Conservation (phyloP, 2,329 filamentous ascomycete genomes). For the Fusarium nisikadoi region DNA sequence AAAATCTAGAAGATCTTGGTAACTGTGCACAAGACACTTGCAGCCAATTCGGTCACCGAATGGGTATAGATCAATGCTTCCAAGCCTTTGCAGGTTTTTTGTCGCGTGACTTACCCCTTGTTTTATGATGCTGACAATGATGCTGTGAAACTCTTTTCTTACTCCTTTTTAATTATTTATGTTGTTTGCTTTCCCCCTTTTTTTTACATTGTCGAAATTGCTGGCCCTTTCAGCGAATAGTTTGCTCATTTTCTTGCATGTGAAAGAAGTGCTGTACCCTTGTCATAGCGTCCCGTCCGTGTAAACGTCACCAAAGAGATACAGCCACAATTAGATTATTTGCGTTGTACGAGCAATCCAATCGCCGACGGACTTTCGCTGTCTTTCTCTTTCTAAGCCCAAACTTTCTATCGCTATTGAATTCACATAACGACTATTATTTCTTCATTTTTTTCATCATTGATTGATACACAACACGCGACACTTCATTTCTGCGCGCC, state of each 20-base stretch:
- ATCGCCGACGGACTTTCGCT: not conserved
- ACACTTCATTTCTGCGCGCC: not conserved
- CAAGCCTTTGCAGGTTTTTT: constrained; percentile 10
- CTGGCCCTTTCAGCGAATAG: constrained; percentile 11
- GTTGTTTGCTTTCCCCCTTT: not conserved
- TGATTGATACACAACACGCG: not conserved
- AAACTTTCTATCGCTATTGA: not conserved
- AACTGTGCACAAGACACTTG: constrained; percentile 43
- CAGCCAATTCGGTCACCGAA: constrained; percentile 38
- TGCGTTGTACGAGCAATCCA: not conserved
- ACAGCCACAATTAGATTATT: constrained; percentile 8
- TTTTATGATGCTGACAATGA: constrained; percentile 8
- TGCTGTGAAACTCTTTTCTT: not conserved
- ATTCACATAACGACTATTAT: not conserved
- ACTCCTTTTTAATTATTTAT: not conserved
- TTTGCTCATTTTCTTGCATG: constrained; percentile 25
- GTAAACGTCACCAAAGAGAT: constrained; percentile 37
- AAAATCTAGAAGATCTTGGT: constrained; percentile 6
- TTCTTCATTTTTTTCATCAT: not conserved
- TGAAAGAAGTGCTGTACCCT: constrained; percentile 18
- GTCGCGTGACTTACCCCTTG: constrained; percentile 42
- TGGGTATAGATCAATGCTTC: constrained; percentile 31
- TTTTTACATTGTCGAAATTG: not conserved
- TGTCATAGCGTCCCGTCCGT: constrained; percentile 14
- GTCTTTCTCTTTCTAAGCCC: not conserved